Percentiles rank a stretch among this genome's conserved stretches.
These are phyloP conservation scores for Oenanthe javanica DNA, from an alignment of 140 eudicot species.

Conservation along the genomic window DNA sequence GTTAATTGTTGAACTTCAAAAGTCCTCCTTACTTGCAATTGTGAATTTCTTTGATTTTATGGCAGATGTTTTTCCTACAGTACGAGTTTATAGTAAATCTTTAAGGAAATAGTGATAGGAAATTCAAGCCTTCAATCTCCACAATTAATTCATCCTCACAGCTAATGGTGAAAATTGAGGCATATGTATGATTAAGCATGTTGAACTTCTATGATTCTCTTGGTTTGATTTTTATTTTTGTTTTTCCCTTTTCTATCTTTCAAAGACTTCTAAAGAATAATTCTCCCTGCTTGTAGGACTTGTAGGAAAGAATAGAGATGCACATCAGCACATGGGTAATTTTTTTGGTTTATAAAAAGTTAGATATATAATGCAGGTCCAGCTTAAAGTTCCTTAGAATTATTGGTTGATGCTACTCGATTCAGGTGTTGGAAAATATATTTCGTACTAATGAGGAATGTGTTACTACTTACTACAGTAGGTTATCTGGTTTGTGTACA, in stretches of 20 bases:
- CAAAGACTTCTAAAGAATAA: neutral
- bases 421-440: neutral
- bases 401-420: neutral
- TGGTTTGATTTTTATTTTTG: too few relatives aligned
- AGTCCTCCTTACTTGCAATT: neutral
- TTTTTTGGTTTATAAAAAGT: neutral
- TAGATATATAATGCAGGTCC: neutral
- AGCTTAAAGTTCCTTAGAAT: neutral
- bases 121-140: neutral
- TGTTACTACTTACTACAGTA: neutral
- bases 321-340: neutral
- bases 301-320: neutral
- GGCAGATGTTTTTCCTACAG: neutral
- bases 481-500: neutral
- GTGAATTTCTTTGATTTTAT: neutral
- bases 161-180: neutral
- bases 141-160: neutral
- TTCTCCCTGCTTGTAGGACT: neutral
- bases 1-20: neutral
- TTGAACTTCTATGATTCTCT: neutral
- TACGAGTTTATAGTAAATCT: too few relatives aligned
- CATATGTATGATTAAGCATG: neutral
- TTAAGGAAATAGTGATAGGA: too few relatives aligned
- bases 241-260: neutral
- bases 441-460: neutral